phyloP scores from a whole-genome alignment of 2,329 filamentous ascomycete species.

The Colletotrichum orbiculare region DNA sequence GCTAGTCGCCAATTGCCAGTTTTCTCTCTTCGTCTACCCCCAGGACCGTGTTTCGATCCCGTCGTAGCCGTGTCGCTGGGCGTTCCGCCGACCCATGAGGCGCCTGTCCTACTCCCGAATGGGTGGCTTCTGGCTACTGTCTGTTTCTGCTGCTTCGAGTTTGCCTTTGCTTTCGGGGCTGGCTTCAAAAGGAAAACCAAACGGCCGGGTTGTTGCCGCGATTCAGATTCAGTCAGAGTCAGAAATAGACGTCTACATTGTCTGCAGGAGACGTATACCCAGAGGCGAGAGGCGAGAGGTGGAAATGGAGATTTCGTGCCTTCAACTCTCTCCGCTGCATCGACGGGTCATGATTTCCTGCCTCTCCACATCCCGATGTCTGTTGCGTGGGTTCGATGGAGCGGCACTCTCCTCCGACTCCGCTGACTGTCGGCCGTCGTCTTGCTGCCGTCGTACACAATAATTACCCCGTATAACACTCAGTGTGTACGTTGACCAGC shows the following conservation, averaged over 20 bases:
- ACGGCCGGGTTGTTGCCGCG: no score
- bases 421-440: neutral
- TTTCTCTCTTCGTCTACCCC: no score
- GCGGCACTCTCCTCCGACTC: neutral
- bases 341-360: conserved; percentile 7
- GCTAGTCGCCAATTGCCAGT: neutral
- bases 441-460: no score
- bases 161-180: no score
- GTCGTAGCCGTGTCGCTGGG: conserved; percentile 25
- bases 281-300: neutral
- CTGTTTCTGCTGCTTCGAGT: neutral
- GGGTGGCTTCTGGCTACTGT: neutral
- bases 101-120: conserved; percentile 17
- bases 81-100: conserved; percentile 4
- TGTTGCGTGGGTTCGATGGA: no score
- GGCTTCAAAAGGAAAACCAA: neutral
- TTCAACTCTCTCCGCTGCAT: neutral
- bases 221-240: no score
- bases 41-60: conserved; percentile 17
- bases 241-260: no score
- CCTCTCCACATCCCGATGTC: conserved; percentile 20
- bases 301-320: neutral
- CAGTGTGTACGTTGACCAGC: neutral
- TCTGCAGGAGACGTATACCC: no score
- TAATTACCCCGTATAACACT: no score